Percentiles rank a stretch among this genome's conserved stretches.
phyloP scores from a whole-genome alignment of 176 grass and related monocot genomes.

The Triticum turgidum region DNA sequence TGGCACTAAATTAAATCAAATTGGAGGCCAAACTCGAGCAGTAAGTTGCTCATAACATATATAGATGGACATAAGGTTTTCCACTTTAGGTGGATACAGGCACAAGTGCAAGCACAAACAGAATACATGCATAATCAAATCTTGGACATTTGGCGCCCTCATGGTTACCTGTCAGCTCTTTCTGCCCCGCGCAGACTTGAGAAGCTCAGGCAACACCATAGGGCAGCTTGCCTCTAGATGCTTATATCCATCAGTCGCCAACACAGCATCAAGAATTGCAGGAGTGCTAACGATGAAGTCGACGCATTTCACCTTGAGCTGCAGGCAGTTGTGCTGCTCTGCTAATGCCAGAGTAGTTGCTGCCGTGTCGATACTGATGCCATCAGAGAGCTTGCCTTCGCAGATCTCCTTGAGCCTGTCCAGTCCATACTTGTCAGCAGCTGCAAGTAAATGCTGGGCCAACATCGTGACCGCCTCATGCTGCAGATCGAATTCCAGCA shows the following conservation, averaged over 20 bases:
- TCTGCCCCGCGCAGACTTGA: background rate
- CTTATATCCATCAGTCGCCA: background rate
- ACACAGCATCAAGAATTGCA: constrained; percentile 19
- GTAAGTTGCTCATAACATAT: too few relatives aligned
- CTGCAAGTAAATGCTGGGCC: constrained; percentile 26
- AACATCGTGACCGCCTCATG: background rate
- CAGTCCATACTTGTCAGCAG: constrained; percentile 28
- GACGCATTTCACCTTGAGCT: constrained; percentile 21
- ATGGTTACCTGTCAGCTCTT: background rate
- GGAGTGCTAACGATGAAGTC: background rate
- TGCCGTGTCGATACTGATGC: background rate
- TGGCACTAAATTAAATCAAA: too few relatives aligned
- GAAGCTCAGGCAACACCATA: background rate
- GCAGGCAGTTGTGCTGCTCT: background rate
- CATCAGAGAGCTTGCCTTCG: background rate
- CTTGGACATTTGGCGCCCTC: too few relatives aligned
- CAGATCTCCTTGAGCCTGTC: constrained; percentile 22
- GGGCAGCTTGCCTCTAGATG: background rate
- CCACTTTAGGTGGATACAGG: too few relatives aligned
- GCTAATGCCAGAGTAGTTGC: constrained; percentile 14
- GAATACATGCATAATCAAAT: too few relatives aligned
- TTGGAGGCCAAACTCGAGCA: too few relatives aligned
- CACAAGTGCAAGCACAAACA: too few relatives aligned
- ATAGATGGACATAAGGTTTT: too few relatives aligned
- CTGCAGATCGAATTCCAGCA: background rate